Percentiles rank a stretch among this genome's conserved stretches.
phyloP scores from a whole-genome alignment of 2,329 filamentous ascomycete species.

The Pseudogymnoascus sp. region DNA sequence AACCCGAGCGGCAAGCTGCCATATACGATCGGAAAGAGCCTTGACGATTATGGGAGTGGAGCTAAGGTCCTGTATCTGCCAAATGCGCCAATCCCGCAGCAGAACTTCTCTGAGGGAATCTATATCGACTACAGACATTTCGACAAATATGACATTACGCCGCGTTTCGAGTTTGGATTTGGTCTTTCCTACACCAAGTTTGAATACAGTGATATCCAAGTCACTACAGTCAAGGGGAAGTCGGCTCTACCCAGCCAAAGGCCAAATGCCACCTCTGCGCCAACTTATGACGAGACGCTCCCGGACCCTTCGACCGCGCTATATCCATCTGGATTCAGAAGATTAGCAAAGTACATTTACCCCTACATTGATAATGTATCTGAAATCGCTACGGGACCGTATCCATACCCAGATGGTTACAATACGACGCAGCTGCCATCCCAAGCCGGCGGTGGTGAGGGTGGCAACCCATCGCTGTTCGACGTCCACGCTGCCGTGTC shows the following conservation, averaged over 20 bases:
- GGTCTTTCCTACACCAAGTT: conserved; percentile 66
- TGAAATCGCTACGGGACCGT: conserved; percentile 34
- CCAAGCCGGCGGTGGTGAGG: conserved; percentile 54
- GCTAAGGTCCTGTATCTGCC: conserved; percentile 62
- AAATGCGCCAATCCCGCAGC: conserved; percentile 72
- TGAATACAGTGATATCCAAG: conserved; percentile 40
- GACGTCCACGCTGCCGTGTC: conserved; percentile 47
- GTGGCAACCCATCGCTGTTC: conserved; percentile 49
- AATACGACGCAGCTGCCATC: conserved; percentile 40
- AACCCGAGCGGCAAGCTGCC: conserved; percentile 78
- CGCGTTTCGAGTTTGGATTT: conserved; percentile 79
- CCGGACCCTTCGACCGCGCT: conserved; percentile 45
- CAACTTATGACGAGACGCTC: conserved; percentile 41
- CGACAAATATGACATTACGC: conserved; percentile 65
- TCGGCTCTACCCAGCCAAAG: conserved; percentile 28
- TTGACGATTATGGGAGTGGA: conserved; percentile 68
- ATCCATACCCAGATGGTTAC: conserved; percentile 40
- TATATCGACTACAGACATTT: conserved; percentile 89
- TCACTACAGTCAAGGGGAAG: conserved; percentile 35
- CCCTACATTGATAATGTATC: conserved; percentile 41
- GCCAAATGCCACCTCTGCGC: conserved; percentile 36
- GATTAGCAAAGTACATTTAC: conserved; percentile 58
- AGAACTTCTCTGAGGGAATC: conserved; percentile 74
- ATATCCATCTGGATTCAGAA: conserved; percentile 48
- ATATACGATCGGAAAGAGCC: conserved; percentile 72